Evolutionary conservation across 2,329 filamentous ascomycete genomes (phyloP), one percentile per base, ranked within the genome.

Genomic region (Talaromyces sp.): DNA sequence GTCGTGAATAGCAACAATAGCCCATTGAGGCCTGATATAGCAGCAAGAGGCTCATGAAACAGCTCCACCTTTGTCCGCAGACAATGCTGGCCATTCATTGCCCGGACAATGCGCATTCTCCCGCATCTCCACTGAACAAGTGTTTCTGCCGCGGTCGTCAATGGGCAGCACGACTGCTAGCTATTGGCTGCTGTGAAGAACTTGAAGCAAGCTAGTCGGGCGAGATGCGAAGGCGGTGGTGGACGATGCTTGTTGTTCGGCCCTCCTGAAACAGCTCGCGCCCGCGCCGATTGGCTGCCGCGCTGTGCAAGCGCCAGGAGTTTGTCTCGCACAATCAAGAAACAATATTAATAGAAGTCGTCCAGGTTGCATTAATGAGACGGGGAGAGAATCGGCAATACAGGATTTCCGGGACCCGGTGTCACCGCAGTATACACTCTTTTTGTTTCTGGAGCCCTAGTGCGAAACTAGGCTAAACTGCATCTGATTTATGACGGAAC

Each of bases 11-110:
- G 43, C 43, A 24, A 46, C 43, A 46, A 46, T 21, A 17, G 19
- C 55, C 29, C 46, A 51, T 61, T 61, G 55, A 56, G 19, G 55
- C 58, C 58, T 27, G 43, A 59, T 38, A 38, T 17, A 35, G 55
- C 21, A 46, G 27, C 14, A 55, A 38, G 59, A 57, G 52, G 50
- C 52, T 63, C 17, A 19, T 63, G 61, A 63, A 63, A 63, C 61
- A 56, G 26, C 17, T 27, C 55, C 41, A n/a, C 26, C 3, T 4
- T 54, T 29, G 19, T 26, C 21, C 11, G 17, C 58, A 32, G 56
- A 63, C 61, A 63, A 63, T 63, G 27, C 43, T 52, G 17, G 27
- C 61, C 61, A 63, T 61, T 58, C 61, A 61, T 61, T 58, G 10
- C 29, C 38, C 21, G 35, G 13, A 54, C 38, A 41, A 58, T 43